Evolutionary conservation across 2,329 filamentous ascomycete genomes (phyloP).

Genomic region (Aureobasidium lini): DNA sequence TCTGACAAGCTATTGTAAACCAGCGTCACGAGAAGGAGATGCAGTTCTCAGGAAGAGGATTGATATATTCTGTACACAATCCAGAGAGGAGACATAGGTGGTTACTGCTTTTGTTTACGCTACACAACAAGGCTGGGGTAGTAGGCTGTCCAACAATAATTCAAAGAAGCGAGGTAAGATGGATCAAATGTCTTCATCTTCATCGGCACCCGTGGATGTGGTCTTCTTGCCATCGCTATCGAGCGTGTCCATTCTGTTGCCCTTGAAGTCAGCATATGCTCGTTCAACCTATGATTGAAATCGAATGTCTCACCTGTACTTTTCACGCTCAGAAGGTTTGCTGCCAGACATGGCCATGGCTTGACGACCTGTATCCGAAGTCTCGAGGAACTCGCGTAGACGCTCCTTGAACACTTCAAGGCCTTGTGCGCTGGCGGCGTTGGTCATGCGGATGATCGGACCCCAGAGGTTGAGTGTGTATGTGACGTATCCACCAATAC

Average conservation of each 20-base stretch:
- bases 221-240: slow-evolving; percentile 36
- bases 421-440: slow-evolving; percentile 79
- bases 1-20: no score
- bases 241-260: slow-evolving; percentile 31
- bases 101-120: no score
- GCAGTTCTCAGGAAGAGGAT: no score
- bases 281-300: background rate
- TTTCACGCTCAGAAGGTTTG: slow-evolving; percentile 7
- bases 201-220: slow-evolving; percentile 20
- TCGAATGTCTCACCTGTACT: background rate
- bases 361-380: slow-evolving; percentile 74
- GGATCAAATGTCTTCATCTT: slow-evolving; percentile 23
- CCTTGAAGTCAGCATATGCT: background rate
- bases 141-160: background rate
- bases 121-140: no score
- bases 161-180: background rate
- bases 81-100: no score
- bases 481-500: slow-evolving; percentile 74
- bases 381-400: slow-evolving; percentile 81
- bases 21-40: no score
- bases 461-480: slow-evolving; percentile 93
- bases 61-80: no score
- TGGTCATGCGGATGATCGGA: slow-evolving; percentile 90
- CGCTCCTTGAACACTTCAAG: slow-evolving; percentile 87
- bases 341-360: slow-evolving; percentile 64